phyloP scores from a whole-genome alignment of 208 protist species.

The Porcisia deanei region DNA sequence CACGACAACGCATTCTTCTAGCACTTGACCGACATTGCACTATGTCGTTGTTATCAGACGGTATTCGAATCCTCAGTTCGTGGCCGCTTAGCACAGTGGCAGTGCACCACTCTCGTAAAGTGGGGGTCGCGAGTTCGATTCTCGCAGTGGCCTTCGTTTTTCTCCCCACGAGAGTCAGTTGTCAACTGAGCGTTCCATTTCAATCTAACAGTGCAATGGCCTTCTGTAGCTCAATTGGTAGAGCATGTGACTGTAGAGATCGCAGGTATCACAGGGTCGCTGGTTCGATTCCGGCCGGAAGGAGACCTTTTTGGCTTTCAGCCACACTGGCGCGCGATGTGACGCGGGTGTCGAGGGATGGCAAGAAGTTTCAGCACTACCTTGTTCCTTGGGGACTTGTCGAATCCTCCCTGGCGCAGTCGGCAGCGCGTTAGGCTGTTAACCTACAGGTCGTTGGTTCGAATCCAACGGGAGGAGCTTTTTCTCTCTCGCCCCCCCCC shows the following conservation, averaged over 20 bases:
- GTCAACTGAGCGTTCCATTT: too few species aligned
- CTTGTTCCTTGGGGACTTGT: neutral
- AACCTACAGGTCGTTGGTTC: constrained; percentile 46
- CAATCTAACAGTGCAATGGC: neutral
- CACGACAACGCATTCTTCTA: neutral
- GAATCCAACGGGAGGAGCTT: constrained; percentile 43
- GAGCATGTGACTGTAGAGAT: constrained; percentile 39
- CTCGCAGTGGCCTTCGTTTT: constrained; percentile 30
- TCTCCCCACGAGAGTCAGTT: neutral
- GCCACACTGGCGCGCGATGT: too few species aligned
- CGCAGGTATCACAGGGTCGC: constrained; percentile 46
- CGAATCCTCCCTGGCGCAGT: constrained; percentile 37
- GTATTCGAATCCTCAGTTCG: too few species aligned
- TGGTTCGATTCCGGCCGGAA: constrained; percentile 37
- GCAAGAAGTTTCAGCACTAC: neutral
- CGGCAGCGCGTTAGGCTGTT: constrained; percentile 44
- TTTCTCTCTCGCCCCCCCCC: neutral
- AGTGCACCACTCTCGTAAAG: constrained; percentile 95
- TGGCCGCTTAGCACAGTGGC: constrained; percentile 95
- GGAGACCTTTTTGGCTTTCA: constrained; percentile 33
- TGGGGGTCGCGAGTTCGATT: constrained; percentile 78
- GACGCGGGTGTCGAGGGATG: too few species aligned
- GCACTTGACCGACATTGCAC: too few species aligned
- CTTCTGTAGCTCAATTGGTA: constrained; percentile 45
- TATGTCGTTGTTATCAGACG: too few species aligned